A percentile compares a stretch with the other conserved stretches of the same genome.
Conservation (phyloP, 73 alveolate species). For the Effrenium voratum region DNA sequence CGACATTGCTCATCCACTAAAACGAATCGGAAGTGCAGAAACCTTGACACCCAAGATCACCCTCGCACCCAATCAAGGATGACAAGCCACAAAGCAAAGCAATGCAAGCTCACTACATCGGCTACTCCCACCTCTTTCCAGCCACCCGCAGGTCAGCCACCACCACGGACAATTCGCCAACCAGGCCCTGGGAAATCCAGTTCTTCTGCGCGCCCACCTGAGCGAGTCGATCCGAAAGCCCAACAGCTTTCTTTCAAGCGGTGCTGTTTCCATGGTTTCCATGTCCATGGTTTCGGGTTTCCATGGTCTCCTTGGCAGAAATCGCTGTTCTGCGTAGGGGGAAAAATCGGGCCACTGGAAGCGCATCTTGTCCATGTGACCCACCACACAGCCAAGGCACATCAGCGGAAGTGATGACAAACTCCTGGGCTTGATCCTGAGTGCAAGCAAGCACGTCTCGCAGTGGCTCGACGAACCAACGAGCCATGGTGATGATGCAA, state of each 20-base stretch:
- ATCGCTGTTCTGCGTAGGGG: too few species aligned
- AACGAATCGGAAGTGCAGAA: too few species aligned
- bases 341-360: too few species aligned
- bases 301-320: too few species aligned
- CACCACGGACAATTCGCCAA: conserved; percentile 85
- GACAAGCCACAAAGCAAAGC: neutral
- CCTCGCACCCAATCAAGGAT: too few species aligned
- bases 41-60: too few species aligned
- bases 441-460: neutral
- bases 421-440: conserved; percentile 76
- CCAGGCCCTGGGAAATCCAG: conserved; percentile 94
- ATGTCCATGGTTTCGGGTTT: too few species aligned
- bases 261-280: neutral
- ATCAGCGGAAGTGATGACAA: conserved; percentile 54
- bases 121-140: conserved; percentile 84
- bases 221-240: neutral
- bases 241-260: too few species aligned
- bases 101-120: neutral
- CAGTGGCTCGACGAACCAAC: too few species aligned
- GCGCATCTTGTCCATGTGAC: too few species aligned
- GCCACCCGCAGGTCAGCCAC: conserved; percentile 81
- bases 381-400: neutral
- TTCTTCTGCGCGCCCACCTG: conserved; percentile 92
- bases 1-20: too few species aligned
- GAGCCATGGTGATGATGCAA: too few species aligned